Evolutionary conservation across 306 rosid species (phyloP).

Genomic region (Cucurbita argyrosperma): DNA sequence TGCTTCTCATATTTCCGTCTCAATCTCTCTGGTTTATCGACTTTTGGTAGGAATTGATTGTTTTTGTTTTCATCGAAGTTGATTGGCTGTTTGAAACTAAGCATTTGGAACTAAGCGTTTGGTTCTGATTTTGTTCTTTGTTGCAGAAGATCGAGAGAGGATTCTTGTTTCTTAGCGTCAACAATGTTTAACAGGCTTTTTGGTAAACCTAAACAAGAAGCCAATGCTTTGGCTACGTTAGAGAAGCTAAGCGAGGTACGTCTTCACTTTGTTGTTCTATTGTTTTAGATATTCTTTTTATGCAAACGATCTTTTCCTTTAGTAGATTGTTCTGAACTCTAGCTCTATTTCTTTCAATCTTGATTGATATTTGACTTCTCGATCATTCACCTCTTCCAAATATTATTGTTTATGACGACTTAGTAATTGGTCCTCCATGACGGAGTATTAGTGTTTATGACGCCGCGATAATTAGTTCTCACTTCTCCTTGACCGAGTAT

Average conservation of each 20-base stretch:
- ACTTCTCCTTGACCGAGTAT: neutral
- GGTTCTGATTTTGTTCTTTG: neutral
- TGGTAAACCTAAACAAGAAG: constrained; percentile 77
- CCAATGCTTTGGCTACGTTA: constrained; percentile 55
- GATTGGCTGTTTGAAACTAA: neutral
- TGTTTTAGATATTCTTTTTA: neutral
- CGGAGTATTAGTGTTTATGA: neutral
- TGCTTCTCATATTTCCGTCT: neutral
- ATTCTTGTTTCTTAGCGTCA: constrained; percentile 14
- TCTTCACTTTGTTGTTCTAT: neutral
- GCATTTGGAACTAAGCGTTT: neutral
- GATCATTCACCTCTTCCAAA: neutral
- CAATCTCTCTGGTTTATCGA: neutral
- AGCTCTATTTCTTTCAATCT: neutral
- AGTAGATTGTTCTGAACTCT: neutral
- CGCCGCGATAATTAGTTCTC: neutral
- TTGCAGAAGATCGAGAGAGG: constrained; percentile 19
- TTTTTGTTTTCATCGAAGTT: neutral
- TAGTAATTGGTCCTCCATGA: neutral
- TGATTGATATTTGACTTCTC: neutral
- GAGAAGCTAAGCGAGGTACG: constrained; percentile 79
- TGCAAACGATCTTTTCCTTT: neutral
- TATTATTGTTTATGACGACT: neutral
- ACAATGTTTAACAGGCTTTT: constrained; percentile 70
- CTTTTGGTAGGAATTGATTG: neutral